Conservation (phyloP, 163 green algal genomes). For the Scenedesmus sp. region DNA sequence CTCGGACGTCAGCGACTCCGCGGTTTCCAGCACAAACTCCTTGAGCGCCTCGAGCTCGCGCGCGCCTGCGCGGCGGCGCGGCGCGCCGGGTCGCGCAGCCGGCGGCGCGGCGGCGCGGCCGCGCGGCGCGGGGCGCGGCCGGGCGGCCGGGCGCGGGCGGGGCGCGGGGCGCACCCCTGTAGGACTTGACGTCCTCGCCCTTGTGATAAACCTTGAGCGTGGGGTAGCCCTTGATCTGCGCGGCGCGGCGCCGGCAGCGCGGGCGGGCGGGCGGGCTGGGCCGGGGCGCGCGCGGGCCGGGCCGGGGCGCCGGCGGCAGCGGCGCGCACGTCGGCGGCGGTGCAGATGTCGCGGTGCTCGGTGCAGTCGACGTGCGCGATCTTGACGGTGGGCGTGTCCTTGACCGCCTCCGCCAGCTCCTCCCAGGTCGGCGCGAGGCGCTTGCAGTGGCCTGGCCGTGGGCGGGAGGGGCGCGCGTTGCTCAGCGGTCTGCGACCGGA, state of each 20-base stretch:
- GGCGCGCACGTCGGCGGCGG: slow-evolving; percentile 63
- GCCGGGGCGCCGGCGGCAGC: no score
- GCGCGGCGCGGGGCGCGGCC: neutral
- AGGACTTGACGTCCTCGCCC: slow-evolving; percentile 68
- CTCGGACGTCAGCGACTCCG: slow-evolving; percentile 57
- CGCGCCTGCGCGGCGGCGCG: slow-evolving; percentile 40
- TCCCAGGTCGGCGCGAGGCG: slow-evolving; percentile 75
- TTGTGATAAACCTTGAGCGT: slow-evolving; percentile 79
- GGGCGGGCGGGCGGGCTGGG: no score
- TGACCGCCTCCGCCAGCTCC: slow-evolving; percentile 63
- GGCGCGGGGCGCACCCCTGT: slow-evolving; percentile 52
- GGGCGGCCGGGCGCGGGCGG: no score
- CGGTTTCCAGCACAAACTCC: slow-evolving; percentile 56
- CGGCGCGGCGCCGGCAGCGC: neutral
- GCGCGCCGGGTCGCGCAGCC: neutral
- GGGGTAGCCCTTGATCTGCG: slow-evolving; percentile 82
- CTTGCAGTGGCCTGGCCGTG: slow-evolving; percentile 77
- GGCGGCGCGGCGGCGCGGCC: neutral
- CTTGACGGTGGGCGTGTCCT: slow-evolving; percentile 44
- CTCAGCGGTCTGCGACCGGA: slow-evolving; percentile 5
- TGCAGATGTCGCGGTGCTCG: slow-evolving; percentile 68
- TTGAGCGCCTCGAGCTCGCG: slow-evolving; percentile 69
- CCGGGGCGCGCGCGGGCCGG: no score
- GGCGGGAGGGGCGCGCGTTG: neutral
- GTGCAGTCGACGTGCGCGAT: slow-evolving; percentile 86